Percentiles rank a stretch among this genome's conserved stretches.
phyloP scores from a whole-genome alignment of 2,329 filamentous ascomycete genomes.

The Fusarium musae region DNA sequence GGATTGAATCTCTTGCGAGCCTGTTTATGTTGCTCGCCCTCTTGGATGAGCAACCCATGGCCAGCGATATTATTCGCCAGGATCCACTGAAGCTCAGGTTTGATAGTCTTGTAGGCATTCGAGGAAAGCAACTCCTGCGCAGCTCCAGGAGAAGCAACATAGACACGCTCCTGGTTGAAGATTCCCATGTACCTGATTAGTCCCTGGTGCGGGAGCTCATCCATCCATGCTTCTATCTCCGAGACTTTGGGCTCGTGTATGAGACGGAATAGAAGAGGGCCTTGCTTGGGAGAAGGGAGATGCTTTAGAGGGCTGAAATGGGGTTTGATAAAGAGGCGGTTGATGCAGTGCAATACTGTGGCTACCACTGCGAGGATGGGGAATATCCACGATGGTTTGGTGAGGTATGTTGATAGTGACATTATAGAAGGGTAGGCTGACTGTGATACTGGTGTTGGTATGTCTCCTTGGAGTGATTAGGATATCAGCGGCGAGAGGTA shows the following conservation, averaged over 20 bases:
- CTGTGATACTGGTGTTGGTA: accelerated
- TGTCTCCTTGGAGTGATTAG: too few species aligned
- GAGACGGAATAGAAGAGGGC: not conserved
- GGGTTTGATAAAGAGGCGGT: not conserved
- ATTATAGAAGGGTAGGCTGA: not conserved
- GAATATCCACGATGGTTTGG: not conserved
- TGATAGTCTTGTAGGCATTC: not conserved
- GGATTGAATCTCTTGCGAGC: not conserved
- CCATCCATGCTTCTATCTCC: not conserved
- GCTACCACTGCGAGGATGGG: not conserved
- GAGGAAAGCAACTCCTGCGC: not conserved
- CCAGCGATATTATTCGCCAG: not conserved
- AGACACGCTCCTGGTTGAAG: not conserved
- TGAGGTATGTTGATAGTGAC: not conserved
- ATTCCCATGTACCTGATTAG: not conserved
- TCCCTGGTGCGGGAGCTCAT: accelerated
- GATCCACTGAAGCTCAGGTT: not conserved
- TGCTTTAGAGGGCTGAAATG: not conserved
- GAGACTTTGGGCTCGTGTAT: not conserved
- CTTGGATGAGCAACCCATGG: not conserved
- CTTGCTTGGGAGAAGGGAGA: not conserved
- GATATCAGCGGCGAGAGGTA: not conserved
- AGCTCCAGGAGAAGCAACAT: accelerated
- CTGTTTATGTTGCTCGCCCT: not conserved
- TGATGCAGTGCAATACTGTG: not conserved